These are phyloP conservation scores for Artemisia tridentata DNA, from an alignment of 129 eudicot species.

Conservation along the genomic window DNA sequence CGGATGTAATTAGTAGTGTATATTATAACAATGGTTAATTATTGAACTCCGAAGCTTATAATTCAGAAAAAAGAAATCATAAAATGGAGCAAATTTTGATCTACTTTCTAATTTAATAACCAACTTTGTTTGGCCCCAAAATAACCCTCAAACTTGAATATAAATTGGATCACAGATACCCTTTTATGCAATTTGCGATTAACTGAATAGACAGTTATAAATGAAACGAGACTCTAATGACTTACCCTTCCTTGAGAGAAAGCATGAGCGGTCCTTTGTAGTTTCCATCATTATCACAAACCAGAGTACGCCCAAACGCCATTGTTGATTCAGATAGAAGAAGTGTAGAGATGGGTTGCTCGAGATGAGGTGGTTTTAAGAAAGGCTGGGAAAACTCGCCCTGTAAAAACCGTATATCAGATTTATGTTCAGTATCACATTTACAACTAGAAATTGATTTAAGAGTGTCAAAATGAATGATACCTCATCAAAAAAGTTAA, in stretches of 20 bases:
- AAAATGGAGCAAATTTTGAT: too few relatives aligned
- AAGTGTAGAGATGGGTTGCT: slow-evolving; percentile 85
- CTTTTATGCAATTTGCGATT: too few relatives aligned
- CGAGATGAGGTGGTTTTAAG: slow-evolving; percentile 94
- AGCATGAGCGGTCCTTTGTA: slow-evolving; percentile 92
- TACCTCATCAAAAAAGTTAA: slow-evolving; percentile 96
- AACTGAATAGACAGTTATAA: background rate
- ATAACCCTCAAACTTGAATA: too few relatives aligned
- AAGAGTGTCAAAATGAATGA: background rate
- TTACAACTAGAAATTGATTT: background rate
- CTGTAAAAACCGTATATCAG: slow-evolving; percentile 25
- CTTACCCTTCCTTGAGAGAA: slow-evolving; percentile 82
- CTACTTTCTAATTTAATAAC: too few relatives aligned
- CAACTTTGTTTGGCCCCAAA: too few relatives aligned
- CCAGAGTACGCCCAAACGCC: slow-evolving; percentile 93
- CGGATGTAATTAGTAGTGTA: too few relatives aligned
- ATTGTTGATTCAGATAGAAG: slow-evolving; percentile 82
- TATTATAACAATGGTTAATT: too few relatives aligned
- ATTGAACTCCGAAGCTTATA: too few relatives aligned
- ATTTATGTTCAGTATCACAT: background rate
- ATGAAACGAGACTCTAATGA: background rate
- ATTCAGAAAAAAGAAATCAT: too few relatives aligned
- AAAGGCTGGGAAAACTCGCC: slow-evolving; percentile 97
- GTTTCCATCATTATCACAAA: slow-evolving; percentile 81
- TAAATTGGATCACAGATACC: too few relatives aligned